Evolutionary conservation across 345 rosid genomes (phyloP).

Genomic region (Physaria fendleri): DNA sequence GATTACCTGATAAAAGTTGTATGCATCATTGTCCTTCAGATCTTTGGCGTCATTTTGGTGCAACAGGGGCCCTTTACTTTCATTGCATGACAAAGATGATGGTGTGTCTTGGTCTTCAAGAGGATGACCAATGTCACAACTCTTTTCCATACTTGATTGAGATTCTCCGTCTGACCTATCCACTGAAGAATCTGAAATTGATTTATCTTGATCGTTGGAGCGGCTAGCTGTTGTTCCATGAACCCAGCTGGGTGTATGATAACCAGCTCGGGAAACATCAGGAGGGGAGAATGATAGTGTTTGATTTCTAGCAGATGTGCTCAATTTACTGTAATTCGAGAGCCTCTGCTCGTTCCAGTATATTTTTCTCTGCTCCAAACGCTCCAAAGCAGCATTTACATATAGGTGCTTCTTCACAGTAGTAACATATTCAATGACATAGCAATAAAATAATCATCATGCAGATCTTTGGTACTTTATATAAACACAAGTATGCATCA

Average conservation of each 20-base stretch:
- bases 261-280: slow-evolving; percentile 28
- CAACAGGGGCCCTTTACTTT: slow-evolving; percentile 29
- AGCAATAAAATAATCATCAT: neutral
- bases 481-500: neutral
- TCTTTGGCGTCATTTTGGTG: slow-evolving; percentile 34
- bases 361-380: slow-evolving; percentile 61
- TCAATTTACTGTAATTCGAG: slow-evolving; percentile 21
- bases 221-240: slow-evolving; percentile 17
- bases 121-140: slow-evolving; percentile 29
- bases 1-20: slow-evolving; percentile 87
- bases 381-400: slow-evolving; percentile 85
- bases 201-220: slow-evolving; percentile 29
- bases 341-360: slow-evolving; percentile 67
- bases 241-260: slow-evolving; percentile 16
- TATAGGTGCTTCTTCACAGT: slow-evolving; percentile 60
- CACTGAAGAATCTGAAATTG: slow-evolving; percentile 15
- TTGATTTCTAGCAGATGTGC: slow-evolving; percentile 16
- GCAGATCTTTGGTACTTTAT: neutral
- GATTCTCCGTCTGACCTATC: slow-evolving; percentile 31
- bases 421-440: neutral
- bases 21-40: slow-evolving; percentile 45
- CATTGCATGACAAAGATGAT: slow-evolving; percentile 41
- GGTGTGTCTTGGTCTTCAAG: slow-evolving; percentile 31
- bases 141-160: slow-evolving; percentile 33
- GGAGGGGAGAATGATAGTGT: slow-evolving; percentile 21